Conservation (phyloP, 495 filamentous ascomycete species). For the Bacidia gigantensis region DNA sequence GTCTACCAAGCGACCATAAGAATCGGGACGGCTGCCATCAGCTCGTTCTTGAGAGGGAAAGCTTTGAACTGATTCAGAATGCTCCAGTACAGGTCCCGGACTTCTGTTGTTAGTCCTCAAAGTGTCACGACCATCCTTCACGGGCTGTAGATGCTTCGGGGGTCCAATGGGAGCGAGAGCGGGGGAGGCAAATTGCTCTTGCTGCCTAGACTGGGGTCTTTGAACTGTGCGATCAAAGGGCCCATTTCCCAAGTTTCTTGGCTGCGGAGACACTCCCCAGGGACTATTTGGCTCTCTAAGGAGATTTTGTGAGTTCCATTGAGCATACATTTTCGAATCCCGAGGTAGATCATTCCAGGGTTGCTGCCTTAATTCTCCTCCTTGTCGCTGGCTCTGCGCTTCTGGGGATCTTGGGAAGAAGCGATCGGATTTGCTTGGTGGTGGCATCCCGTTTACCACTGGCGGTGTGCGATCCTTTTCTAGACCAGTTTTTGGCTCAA, state of each 20-base stretch:
- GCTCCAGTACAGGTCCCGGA: conserved; percentile 10
- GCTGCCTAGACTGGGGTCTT: conserved; percentile 29
- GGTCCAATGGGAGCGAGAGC: conserved; percentile 17
- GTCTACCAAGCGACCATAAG: neutral
- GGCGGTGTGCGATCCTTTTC: conserved; percentile 6
- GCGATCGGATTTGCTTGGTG: conserved; percentile 10
- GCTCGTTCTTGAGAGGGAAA: conserved; percentile 10
- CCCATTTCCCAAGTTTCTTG: conserved; percentile 63
- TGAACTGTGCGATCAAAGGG: conserved; percentile 53
- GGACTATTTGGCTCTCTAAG: conserved; percentile 40
- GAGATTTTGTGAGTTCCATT: conserved; percentile 17
- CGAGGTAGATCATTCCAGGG: conserved; percentile 18
- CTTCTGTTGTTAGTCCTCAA: conserved; percentile 10
- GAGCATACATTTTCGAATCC: conserved; percentile 17
- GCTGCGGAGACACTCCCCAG: conserved; percentile 61
- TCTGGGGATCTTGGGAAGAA: conserved; percentile 4
- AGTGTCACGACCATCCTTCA: conserved; percentile 7
- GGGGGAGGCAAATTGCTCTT: conserved; percentile 16
- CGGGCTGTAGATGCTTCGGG: conserved; percentile 15
- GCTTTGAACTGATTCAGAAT: conserved; percentile 17
- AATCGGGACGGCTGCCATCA: neutral
- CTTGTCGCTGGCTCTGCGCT: conserved; percentile 8
- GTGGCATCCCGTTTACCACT: conserved; percentile 20
- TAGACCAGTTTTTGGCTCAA: conserved; percentile 25
- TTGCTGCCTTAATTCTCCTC: conserved; percentile 8